Percentiles rank a stretch among this genome's conserved stretches.
Conservation (phyloP, 163 green algal genomes). For the Smithsoniella earleae region DNA sequence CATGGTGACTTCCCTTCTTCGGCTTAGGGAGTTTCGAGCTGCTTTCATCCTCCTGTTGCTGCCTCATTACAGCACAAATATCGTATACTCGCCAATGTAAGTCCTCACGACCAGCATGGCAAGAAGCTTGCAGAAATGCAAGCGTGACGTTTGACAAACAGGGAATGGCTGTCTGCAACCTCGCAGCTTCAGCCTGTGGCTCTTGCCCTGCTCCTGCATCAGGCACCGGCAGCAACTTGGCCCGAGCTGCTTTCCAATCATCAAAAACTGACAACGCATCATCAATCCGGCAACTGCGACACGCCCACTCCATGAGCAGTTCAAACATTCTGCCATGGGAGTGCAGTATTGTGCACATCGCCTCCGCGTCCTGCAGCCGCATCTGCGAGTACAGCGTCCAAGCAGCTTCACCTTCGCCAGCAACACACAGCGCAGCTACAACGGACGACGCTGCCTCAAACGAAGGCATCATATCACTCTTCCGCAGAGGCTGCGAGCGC, state of each 20-base stretch:
- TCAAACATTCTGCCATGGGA: constrained; percentile 47
- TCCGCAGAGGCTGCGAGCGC: constrained; percentile 32
- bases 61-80: constrained; percentile 51
- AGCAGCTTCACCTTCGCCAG: neutral
- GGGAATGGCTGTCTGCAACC: neutral
- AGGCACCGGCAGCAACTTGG: constrained; percentile 33
- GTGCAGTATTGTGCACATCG: constrained; percentile 33
- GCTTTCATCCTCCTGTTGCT: constrained; percentile 36
- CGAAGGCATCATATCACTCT: constrained; percentile 38
- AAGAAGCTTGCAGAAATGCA: constrained; percentile 54
- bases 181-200: neutral
- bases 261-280: constrained; percentile 54
- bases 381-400: constrained; percentile 48
- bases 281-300: constrained; percentile 34
- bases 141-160: constrained; percentile 46
- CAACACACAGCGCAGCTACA: constrained; percentile 30
- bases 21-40: neutral
- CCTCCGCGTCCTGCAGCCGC: constrained; percentile 30
- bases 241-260: constrained; percentile 48
- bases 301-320: constrained; percentile 48
- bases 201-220: neutral
- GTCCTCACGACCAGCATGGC: constrained; percentile 31
- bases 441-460: constrained; percentile 38
- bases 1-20: constrained; percentile 9
- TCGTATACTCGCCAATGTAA: constrained; percentile 53